Evolutionary conservation across 805 yeast genomes (phyloP).

Genomic region (Spathaspora arborariae): DNA sequence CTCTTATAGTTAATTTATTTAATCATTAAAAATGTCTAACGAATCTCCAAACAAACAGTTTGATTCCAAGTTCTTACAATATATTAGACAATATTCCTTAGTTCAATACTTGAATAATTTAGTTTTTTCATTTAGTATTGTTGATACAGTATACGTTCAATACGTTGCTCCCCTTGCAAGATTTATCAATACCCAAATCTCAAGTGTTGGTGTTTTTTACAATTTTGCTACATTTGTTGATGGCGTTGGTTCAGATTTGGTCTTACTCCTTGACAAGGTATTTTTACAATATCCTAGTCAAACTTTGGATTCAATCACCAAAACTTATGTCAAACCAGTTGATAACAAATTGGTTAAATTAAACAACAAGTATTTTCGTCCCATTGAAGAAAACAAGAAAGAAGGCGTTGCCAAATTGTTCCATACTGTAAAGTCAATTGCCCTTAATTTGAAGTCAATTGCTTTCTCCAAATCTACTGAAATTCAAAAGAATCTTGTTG

Average conservation of each 20-base stretch:
- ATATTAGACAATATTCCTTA: constrained; percentile 29
- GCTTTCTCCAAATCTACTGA: constrained; percentile 12
- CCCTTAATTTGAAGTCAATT: constrained; percentile 14
- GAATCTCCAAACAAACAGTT: constrained; percentile 16
- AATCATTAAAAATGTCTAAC: neutral
- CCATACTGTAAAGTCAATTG: constrained; percentile 17
- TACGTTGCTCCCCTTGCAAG: constrained; percentile 15
- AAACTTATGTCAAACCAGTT: constrained; percentile 4
- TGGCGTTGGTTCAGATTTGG: constrained; percentile 10
- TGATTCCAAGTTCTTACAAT: constrained; percentile 29
- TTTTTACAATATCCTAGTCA: constrained; percentile 1
- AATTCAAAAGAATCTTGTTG: constrained; percentile 23
- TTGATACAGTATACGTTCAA: constrained; percentile 21
- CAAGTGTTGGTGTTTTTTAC: constrained; percentile 12
- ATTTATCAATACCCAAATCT: constrained; percentile 19
- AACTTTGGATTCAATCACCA: constrained; percentile 3
- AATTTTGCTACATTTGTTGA: constrained; percentile 11
- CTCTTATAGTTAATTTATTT: neutral
- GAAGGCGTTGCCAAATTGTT: constrained; percentile 15
- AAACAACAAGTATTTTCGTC: constrained; percentile 8
- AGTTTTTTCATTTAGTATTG: constrained; percentile 21
- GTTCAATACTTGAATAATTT: constrained; percentile 19
- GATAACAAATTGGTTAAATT: constrained; percentile 5
- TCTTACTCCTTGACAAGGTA: constrained; percentile 6
- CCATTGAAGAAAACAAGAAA: constrained; percentile 5